These are phyloP conservation scores for Oryza brachyantha DNA, from an alignment of 176 grass and related monocot species.

Conservation along the genomic window DNA sequence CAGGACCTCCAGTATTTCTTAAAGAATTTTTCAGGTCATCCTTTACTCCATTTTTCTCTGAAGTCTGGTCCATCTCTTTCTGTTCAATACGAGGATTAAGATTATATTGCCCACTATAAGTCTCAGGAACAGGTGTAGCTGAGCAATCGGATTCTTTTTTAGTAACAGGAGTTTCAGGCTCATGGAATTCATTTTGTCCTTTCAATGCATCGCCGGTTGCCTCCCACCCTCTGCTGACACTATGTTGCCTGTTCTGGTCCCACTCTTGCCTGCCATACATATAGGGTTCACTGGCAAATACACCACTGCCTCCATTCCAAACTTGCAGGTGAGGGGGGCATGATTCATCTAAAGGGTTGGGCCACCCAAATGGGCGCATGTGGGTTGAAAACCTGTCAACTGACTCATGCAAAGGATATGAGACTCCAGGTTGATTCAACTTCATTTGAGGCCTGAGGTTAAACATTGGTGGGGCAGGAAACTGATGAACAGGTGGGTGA, in stretches of 20 bases:
- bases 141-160: conserved; percentile 54
- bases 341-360: conserved; percentile 70
- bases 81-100: conserved; percentile 32
- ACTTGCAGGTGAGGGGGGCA: conserved; percentile 71
- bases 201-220: conserved; percentile 50
- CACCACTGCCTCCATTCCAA: conserved; percentile 57
- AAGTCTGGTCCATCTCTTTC: conserved; percentile 27
- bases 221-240: conserved; percentile 58
- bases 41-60: conserved; percentile 49
- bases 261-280: conserved; percentile 67
- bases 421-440: conserved; percentile 68
- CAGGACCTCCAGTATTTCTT: conserved; percentile 19
- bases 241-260: conserved; percentile 66
- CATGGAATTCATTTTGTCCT: conserved; percentile 44
- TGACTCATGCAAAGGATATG: conserved; percentile 84
- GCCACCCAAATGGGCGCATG: conserved; percentile 83
- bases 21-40: conserved; percentile 28
- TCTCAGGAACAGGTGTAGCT: conserved; percentile 33
- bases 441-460: conserved; percentile 76
- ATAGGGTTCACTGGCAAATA: conserved; percentile 60
- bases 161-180: conserved; percentile 47
- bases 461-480: conserved; percentile 73
- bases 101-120: conserved; percentile 34
- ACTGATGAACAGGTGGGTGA: conserved; percentile 65
- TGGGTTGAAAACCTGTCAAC: conserved; percentile 73